phyloP scores from a whole-genome alignment of 73 alveolate genomes.

The Paramecium tetraurelia region DNA sequence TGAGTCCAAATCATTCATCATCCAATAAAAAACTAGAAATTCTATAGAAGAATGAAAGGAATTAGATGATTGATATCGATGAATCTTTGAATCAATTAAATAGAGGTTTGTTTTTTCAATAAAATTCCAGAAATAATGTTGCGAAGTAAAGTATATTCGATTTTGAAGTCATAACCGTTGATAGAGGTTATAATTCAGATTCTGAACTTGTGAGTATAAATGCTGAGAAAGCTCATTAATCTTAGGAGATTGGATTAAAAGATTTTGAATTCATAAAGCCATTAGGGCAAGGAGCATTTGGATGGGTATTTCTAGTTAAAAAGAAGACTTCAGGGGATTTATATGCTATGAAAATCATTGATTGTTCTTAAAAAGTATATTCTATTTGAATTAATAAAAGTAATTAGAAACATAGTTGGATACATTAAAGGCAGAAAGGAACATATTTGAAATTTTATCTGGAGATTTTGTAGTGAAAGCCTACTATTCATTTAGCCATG shows the following conservation, averaged over 20 bases:
- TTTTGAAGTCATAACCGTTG: neutral
- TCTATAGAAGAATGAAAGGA: neutral
- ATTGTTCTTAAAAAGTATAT: conserved; percentile 56
- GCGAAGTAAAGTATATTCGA: neutral
- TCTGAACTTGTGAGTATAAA: conserved; percentile 55
- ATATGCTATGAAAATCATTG: conserved; percentile 94
- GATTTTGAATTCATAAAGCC: conserved; percentile 80
- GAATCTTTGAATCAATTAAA: neutral
- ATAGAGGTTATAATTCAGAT: conserved; percentile 55
- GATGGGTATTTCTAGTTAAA: conserved; percentile 86
- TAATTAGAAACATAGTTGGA: conserved; percentile 10
- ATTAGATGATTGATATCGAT: neutral
- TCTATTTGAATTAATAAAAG: neutral
- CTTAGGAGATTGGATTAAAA: conserved; percentile 39
- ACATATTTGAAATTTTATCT: conserved; percentile 55
- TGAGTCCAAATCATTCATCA: neutral
- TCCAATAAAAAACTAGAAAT: neutral
- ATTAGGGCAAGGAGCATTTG: conserved; percentile 91
- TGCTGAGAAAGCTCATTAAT: conserved; percentile 19
- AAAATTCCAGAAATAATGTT: neutral
- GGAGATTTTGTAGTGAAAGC: conserved; percentile 64
- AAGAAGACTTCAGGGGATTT: conserved; percentile 73
- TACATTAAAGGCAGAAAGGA: conserved; percentile 56
- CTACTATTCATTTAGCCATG: conserved; percentile 56
- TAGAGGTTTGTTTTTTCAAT: neutral